Evolutionary conservation across 257 asterid species (phyloP), one percentile per base, ranked within the genome.

Genomic region (Plantago major): DNA sequence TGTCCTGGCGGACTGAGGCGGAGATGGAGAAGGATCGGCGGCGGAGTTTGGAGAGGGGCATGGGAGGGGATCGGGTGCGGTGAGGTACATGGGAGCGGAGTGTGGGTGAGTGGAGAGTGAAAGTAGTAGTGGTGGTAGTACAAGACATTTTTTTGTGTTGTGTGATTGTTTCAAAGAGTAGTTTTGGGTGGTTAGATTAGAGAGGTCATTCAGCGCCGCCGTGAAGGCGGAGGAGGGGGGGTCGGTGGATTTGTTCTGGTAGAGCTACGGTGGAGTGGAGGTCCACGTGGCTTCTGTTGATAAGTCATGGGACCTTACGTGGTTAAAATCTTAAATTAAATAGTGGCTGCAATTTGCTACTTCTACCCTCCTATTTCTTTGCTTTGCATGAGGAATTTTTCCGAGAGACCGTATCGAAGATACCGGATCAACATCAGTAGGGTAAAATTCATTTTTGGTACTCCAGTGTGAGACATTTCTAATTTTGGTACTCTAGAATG

Each of bases 1-100:
- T 81, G 73, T 89, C 95, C 26, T 81, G 94, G 6, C 84, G 85
- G 52, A 84, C 90, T 12, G 94, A 79, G 52, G 89, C 89, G 65
- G 88, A 70, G 28, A 80, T 42, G 60, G 82, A 33, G 67, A 79
- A 58, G 28, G 67, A 58, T 38, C 91, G 95, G 46, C 67, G 84
- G 33, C 58, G 78, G 74, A 73, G 69, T 64, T 59, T 79, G 74
- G 83, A 59, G 72, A 79, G 78, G 86, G 79, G 61, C 91, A 88
- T 84, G 71, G 86, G 68, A 7, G 81, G 64, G 74, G 77, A 71
- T 66, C 59, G 74, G 64, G 75, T 64, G 79, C 58, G 70, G 63
- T 15, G 71, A 37, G 84, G 80, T 63, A 76, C 94, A 89, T 81
- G 84, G 79, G 75, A 71, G 49, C 71, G 45, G 42, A 76, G 76